A percentile compares a stretch with the other conserved stretches of the same genome.
These are phyloP conservation scores for Theileria annulata DNA, from an alignment of 169 alveolate genomes.

Conservation along the genomic window DNA sequence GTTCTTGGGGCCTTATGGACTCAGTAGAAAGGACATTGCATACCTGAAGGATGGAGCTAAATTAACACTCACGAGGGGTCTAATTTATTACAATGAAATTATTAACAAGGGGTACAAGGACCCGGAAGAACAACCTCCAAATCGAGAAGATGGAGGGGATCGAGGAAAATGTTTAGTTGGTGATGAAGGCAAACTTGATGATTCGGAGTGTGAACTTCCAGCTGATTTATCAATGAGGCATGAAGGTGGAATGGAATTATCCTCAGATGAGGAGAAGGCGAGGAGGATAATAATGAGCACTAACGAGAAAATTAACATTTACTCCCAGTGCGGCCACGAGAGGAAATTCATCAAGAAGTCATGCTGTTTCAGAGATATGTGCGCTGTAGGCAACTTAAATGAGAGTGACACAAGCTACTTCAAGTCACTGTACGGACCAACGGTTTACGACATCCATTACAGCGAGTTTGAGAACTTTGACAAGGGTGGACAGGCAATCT, in stretches of 20 bases:
- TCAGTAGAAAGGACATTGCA: slow-evolving; percentile 22
- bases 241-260: not conserved
- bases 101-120: not conserved
- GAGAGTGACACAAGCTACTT: slow-evolving; percentile 18
- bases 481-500: slow-evolving; percentile 12
- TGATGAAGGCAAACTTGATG: not conserved
- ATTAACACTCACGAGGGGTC: slow-evolving; percentile 25
- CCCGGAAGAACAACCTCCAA: not conserved
- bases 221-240: not conserved
- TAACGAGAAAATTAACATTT: not conserved
- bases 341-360: slow-evolving; percentile 28
- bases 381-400: slow-evolving; percentile 23
- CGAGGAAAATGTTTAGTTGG: not conserved
- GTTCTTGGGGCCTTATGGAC: slow-evolving; percentile 11
- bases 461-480: slow-evolving; percentile 1
- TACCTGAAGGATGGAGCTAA: slow-evolving; percentile 32
- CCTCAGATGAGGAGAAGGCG: slow-evolving; percentile 2
- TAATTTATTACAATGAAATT: not conserved
- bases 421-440: slow-evolving; percentile 23
- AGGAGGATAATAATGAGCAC: not conserved
- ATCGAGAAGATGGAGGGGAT: not conserved
- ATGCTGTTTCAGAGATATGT: slow-evolving; percentile 29
- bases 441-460: slow-evolving; percentile 47
- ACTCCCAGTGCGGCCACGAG: not conserved
- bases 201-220: not conserved